These are phyloP conservation scores for Aschersonia sp. DNA, from an alignment of 2,329 filamentous ascomycete genomes.

Conservation along the genomic window DNA sequence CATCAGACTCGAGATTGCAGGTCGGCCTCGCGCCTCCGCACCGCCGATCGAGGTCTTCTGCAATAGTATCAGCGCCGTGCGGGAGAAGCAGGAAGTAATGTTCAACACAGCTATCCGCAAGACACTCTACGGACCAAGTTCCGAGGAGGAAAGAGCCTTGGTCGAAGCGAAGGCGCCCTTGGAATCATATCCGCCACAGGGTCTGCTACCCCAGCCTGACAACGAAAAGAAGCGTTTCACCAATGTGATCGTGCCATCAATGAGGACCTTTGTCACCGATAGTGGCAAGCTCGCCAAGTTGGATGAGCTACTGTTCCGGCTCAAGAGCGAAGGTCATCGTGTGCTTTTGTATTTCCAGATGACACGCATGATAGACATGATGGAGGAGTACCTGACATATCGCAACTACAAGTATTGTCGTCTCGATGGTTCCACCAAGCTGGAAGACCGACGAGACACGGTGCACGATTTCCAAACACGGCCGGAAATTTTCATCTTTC, in stretches of 20 bases:
- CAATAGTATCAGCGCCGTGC: constrained; percentile 46
- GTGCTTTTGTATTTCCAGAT: constrained; percentile 99
- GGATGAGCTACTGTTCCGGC: constrained; percentile 71
- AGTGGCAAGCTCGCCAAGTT: constrained; percentile 90
- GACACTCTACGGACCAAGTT: constrained; percentile 53
- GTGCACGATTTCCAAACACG: constrained; percentile 93
- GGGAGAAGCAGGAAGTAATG: constrained; percentile 57
- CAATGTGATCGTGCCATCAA: constrained; percentile 84
- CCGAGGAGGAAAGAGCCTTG: constrained; percentile 56
- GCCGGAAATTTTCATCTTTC: constrained; percentile 92
- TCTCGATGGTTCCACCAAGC: constrained; percentile 89
- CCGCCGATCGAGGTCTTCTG: constrained; percentile 75
- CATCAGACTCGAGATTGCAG: constrained; percentile 66
- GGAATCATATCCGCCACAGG: constrained; percentile 44
- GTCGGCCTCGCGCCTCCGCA: constrained; percentile 63
- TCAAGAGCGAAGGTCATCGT: constrained; percentile 86
- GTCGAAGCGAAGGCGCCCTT: constrained; percentile 59
- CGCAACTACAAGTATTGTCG: constrained; percentile 98
- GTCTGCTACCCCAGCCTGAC: constrained; percentile 63
- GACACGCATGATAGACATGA: constrained; percentile 98
- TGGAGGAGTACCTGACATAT: constrained; percentile 98
- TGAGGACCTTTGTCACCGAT: constrained; percentile 95
- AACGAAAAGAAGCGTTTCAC: constrained; percentile 76
- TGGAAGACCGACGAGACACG: constrained; percentile 92
- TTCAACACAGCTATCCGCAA: constrained; percentile 71